These are phyloP conservation scores for Tetrapisispora arboricola DNA, from an alignment of 805 yeast species.

Conservation along the genomic window DNA sequence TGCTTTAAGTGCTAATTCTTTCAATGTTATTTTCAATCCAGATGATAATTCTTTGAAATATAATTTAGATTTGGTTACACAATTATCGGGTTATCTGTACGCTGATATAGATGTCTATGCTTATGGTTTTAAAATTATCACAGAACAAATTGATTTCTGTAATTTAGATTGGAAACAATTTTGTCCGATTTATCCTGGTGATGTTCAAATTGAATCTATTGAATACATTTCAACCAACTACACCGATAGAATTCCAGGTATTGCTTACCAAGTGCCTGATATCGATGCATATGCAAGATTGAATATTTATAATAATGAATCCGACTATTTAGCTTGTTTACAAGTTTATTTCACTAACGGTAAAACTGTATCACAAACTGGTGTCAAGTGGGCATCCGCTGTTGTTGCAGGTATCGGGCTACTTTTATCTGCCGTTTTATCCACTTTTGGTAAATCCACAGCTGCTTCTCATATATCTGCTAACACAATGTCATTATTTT, in stretches of 20 bases:
- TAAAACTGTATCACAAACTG: conserved; percentile 68
- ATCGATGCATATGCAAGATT: conserved; percentile 71
- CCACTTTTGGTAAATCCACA: conserved; percentile 80
- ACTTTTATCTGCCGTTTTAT: conserved; percentile 65
- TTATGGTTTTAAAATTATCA: conserved; percentile 70
- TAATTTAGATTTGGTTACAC: conserved; percentile 59
- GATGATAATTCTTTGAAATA: conserved; percentile 58
- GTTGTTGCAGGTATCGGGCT: conserved; percentile 80
- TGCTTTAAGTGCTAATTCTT: conserved; percentile 59
- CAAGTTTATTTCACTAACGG: conserved; percentile 70
- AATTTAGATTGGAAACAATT: conserved; percentile 64
- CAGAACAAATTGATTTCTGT: conserved; percentile 54
- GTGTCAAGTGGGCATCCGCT: conserved; percentile 93
- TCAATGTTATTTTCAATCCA: conserved; percentile 70
- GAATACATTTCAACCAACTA: conserved; percentile 47
- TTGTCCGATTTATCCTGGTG: conserved; percentile 81
- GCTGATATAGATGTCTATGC: conserved; percentile 79
- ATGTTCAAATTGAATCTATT: conserved; percentile 64
- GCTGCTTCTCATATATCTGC: conserved; percentile 92
- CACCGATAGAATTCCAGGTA: conserved; percentile 61
- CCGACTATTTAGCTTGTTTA: conserved; percentile 54
- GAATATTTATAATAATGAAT: conserved; percentile 35
- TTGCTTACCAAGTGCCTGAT: conserved; percentile 80
- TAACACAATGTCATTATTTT: conserved; percentile 72
- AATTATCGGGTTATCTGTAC: conserved; percentile 51